Conservation (phyloP, 805 yeast species). For the Teunomyces pallodes region DNA sequence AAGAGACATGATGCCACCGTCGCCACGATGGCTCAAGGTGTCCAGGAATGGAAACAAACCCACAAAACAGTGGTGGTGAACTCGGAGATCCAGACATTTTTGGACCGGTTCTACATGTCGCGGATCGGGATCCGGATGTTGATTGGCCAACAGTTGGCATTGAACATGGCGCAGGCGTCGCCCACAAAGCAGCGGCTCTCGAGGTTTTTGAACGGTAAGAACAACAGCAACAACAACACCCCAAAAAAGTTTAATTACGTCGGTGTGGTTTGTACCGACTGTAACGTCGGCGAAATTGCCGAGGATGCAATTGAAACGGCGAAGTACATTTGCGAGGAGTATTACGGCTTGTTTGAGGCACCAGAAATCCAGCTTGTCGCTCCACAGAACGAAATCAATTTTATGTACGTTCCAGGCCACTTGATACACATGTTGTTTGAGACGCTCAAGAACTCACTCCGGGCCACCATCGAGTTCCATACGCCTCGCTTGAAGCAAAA, state of each 20-base stretch:
- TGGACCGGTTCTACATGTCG: conserved; percentile 86
- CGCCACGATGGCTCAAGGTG: conserved; percentile 88
- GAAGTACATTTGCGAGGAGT: conserved; percentile 85
- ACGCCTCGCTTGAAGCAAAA: conserved; percentile 46
- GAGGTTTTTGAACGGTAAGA: conserved; percentile 33
- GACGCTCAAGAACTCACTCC: conserved; percentile 76
- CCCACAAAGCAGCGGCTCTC: conserved; percentile 38
- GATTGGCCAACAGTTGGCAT: conserved; percentile 90
- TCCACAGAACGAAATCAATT: conserved; percentile 64
- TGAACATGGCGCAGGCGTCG: conserved; percentile 61
- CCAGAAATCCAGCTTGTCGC: conserved; percentile 80
- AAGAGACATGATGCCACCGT: conserved; percentile 90
- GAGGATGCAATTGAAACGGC: conserved; percentile 90
- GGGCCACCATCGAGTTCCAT: conserved; percentile 87
- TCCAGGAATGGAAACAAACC: conserved; percentile 77
- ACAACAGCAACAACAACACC: conserved; percentile 8
- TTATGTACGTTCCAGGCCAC: conserved; percentile 93
- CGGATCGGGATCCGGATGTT: conserved; percentile 91
- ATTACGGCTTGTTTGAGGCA: conserved; percentile 82
- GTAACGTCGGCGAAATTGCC: conserved; percentile 80
- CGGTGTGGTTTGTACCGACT: conserved; percentile 83
- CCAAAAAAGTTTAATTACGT: conserved; percentile 58
- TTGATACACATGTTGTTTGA: conserved; percentile 88
- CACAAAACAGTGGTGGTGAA: conserved; percentile 53
- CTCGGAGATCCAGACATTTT: conserved; percentile 71